These are phyloP conservation scores for Juncus effusus DNA, from an alignment of 176 grass and related monocot species.

Conservation along the genomic window DNA sequence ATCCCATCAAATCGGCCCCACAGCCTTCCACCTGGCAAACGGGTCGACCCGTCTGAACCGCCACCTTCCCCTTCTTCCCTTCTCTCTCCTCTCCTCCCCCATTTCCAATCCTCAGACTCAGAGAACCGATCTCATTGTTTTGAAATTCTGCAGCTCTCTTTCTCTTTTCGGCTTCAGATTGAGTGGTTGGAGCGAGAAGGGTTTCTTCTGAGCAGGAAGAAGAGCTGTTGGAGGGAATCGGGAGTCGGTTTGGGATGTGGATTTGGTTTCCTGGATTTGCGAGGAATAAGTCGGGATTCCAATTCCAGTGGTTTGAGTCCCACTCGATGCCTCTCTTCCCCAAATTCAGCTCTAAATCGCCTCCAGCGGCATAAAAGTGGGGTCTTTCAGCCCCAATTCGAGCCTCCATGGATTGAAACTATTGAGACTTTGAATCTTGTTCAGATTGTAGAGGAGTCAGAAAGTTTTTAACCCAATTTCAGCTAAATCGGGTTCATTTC, in stretches of 20 bases:
- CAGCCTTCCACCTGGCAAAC: slow-evolving; percentile 86
- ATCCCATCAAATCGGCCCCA: slow-evolving; percentile 50
- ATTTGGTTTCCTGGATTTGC: slow-evolving; percentile 41
- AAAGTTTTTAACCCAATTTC: not conserved
- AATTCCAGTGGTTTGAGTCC: slow-evolving; percentile 93
- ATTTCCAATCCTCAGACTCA: slow-evolving; percentile 46
- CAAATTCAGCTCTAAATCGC: slow-evolving; percentile 49
- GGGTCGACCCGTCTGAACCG: slow-evolving; percentile 41
- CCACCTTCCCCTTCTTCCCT: slow-evolving; percentile 63
- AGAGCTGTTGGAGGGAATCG: slow-evolving; percentile 39
- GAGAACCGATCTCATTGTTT: slow-evolving; percentile 30
- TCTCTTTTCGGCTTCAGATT: slow-evolving; percentile 66
- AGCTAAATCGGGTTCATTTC: slow-evolving; percentile 21
- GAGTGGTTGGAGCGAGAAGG: slow-evolving; percentile 9
- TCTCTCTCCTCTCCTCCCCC: slow-evolving; percentile 47
- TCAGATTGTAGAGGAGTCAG: too few species aligned
- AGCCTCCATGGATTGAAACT: slow-evolving; percentile 52
- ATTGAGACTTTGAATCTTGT: slow-evolving; percentile 7
- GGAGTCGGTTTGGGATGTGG: slow-evolving; percentile 19
- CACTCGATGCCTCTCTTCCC: slow-evolving; percentile 64
- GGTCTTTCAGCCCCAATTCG: slow-evolving; percentile 55
- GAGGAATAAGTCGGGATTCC: slow-evolving; percentile 69
- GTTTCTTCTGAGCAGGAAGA: slow-evolving; percentile 55
- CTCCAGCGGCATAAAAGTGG: slow-evolving; percentile 47
- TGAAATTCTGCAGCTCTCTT: slow-evolving; percentile 45